Base-by-base conservation (phyloP, 2,329 filamentous ascomycete genomes). In the Cercospora berteroae region DNA sequence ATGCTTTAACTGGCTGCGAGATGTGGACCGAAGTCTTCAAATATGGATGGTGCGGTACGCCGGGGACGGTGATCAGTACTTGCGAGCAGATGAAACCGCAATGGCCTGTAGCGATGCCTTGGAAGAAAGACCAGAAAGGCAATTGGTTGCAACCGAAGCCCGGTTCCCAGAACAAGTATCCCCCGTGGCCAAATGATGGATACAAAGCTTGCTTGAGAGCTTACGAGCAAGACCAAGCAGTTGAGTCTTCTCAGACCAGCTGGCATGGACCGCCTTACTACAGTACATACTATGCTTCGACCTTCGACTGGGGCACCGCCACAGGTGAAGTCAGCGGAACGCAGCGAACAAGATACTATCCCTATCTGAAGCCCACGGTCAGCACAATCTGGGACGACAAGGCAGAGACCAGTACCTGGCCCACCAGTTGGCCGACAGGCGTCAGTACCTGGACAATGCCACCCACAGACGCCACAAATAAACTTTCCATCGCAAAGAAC, bases 301-400 rank as follows among this genome's bases (percentile, higher is more conserved):
- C 55, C 8, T 58, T 33, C 55, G 55, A 58, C 27, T 58, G 55
- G 55, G 31, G 16, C 27, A 58, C 27, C 18, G 55, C 31, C 16
- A 58, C 55, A 36, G 55, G 27, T 29, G 9, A 33, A 18, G 55
- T 58, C 29, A 58, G 55, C 55, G 55, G 55, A 20, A 58, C 55
- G 9, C 7, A 13, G 13, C 55, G 55, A 36, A 58, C 55, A n/a
- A 58, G 55, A 58, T 33, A 18, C 27, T 58, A 58, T 23, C 29
- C 55, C 5, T 58, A 58, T 23, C 10, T 58, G 29, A 58, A 36
- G 13, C 55, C 55, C 55, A 58, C 55, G 0, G 55, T 58, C 7
- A 58, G 27, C 27, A 58, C 55, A 10, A 58, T 58, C 55, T 58
- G 55, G 55, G 29, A 58, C 48, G 48, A 55, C 55, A 58, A 12